phyloP scores from a whole-genome alignment of 1,284 basidiomycete genomes.

The Blastosporella zonata region DNA sequence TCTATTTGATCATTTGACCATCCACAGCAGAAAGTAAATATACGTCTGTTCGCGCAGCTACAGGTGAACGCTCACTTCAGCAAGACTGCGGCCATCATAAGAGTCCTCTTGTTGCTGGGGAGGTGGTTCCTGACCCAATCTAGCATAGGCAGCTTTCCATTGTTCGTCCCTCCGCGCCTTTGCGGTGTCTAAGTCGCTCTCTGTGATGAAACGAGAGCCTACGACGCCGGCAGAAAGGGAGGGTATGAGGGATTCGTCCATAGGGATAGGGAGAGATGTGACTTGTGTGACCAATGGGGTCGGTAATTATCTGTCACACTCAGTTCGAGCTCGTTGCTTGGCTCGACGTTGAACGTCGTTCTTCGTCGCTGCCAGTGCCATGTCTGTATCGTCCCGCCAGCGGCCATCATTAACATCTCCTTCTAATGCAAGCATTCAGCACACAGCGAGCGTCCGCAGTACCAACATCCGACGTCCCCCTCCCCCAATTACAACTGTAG shows the following conservation, averaged over 20 bases:
- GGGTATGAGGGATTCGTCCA: conserved; percentile 57
- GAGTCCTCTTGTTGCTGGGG: conserved; percentile 69
- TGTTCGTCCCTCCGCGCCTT: conserved; percentile 77
- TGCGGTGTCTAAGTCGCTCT: conserved; percentile 77
- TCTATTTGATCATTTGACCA: conserved; percentile 46
- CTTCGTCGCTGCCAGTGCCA: conserved; percentile 2
- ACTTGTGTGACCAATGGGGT: conserved; percentile 14
- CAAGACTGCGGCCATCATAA: conserved; percentile 86
- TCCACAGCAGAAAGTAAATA: conserved; percentile 42
- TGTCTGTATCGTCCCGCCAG: conserved; percentile 20
- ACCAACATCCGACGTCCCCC: conserved; percentile 30
- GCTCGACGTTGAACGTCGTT: not conserved
- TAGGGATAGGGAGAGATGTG: conserved; percentile 20
- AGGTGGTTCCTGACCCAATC: conserved; percentile 86
- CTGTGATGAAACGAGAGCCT: conserved; percentile 77
- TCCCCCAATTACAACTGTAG: conserved; percentile 49
- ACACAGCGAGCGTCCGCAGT: conserved; percentile 40
- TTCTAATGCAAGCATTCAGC: conserved; percentile 34
- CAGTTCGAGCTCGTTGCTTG: not conserved
- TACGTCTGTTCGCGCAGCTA: conserved; percentile 16
- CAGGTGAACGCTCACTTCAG: conserved; percentile 64
- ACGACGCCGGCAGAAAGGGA: conserved; percentile 65
- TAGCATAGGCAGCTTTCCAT: conserved; percentile 90
- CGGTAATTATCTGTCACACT: not conserved
- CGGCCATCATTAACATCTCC: conserved; percentile 12